phyloP scores from a whole-genome alignment of 2,329 filamentous ascomycete genomes.

The Fusarium domesticum region DNA sequence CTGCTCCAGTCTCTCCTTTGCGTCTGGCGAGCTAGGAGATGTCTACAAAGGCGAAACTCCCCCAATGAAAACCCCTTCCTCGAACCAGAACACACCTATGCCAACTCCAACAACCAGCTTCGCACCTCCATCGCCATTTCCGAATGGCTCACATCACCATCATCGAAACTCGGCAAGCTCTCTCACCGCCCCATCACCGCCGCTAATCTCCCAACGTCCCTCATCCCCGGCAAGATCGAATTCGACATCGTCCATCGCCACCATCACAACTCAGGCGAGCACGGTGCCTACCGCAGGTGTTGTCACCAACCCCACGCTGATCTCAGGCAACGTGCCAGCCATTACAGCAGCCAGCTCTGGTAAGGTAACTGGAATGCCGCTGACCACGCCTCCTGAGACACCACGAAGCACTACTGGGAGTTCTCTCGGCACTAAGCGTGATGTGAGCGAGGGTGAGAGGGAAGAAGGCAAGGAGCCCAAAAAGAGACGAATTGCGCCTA shows the following conservation, averaged over 20 bases:
- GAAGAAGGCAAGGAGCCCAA: constrained; percentile 57
- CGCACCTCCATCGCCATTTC: constrained; percentile 59
- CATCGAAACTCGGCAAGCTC: constrained; percentile 59
- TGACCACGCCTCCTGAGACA: constrained; percentile 89
- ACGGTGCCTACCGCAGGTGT: constrained; percentile 46
- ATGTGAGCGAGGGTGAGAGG: constrained; percentile 54
- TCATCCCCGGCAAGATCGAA: constrained; percentile 82
- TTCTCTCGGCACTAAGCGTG: constrained; percentile 51
- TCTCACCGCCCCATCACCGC: constrained; percentile 56
- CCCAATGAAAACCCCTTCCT: constrained; percentile 47
- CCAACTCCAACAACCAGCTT: constrained; percentile 66
- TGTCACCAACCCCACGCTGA: constrained; percentile 74
- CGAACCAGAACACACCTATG: constrained; percentile 65
- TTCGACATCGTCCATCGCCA: constrained; percentile 76
- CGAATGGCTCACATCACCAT: constrained; percentile 47
- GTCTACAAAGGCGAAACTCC: constrained; percentile 68
- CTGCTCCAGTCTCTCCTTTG: constrained; percentile 86
- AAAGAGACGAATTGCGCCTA: constrained; percentile 69
- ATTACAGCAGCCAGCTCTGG: constrained; percentile 71
- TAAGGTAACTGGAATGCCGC: constrained; percentile 61
- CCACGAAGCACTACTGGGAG: constrained; percentile 49
- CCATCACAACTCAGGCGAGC: constrained; percentile 65
- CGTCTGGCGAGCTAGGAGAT: constrained; percentile 79
- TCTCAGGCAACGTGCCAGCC: constrained; percentile 71
- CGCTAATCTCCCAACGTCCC: constrained; percentile 61